Base-by-base conservation (phyloP, 768 basidiomycete genomes). In the Sutorius australiensis region DNA sequence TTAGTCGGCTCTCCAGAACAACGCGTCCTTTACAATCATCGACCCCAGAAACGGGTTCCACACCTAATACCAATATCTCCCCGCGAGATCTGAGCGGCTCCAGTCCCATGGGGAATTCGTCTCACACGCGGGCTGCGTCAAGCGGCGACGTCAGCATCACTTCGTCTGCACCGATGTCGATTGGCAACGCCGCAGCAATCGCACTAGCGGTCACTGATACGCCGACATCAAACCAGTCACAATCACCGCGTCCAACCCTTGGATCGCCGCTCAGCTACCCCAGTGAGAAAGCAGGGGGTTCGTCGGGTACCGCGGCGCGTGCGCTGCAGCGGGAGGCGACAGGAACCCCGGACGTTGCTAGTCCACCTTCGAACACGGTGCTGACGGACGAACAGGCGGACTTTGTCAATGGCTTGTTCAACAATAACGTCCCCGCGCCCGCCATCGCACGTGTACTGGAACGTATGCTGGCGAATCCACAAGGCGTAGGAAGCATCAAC, bases 381-480 rank as follows among this genome's bases (percentile, higher is more conserved):
- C 39, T 67, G 27, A 62, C 65, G 28, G 55, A 67, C 46, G 46
- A 55, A 17, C 63, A 67, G 40, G 66, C 59, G 2, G 60, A 62
- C 46, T 66, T 66, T 54, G 67, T 62, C 3, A 59, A 62, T 2
- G 49, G 57, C 45, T 28, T 67, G 39, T 67, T 60, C 48, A 60
- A 56, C 42, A 62, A 59, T 50, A 64, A 68, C 41, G 57, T 67
- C 11, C 64, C 66, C 3, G 66, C 52, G 21, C 54, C 61, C 2
- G 66, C 61, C 42, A 43, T 68, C 11, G 64, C 66, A 14, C 56
- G 64, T 1, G 60, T 68, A 21, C 51, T 67, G 1, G 64, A 63
- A 33, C 59, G 66, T 30, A 67, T 68, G 67, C 19, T 68, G 0
- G 57, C 57, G 10, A 57, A 55, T 8, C 54, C 64, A 7, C 58